Percentiles rank a stretch among this genome's conserved stretches.
These are phyloP conservation scores for Cardamine chenopodiifolia DNA, from an alignment of 345 rosid genomes.

Conservation along the genomic window DNA sequence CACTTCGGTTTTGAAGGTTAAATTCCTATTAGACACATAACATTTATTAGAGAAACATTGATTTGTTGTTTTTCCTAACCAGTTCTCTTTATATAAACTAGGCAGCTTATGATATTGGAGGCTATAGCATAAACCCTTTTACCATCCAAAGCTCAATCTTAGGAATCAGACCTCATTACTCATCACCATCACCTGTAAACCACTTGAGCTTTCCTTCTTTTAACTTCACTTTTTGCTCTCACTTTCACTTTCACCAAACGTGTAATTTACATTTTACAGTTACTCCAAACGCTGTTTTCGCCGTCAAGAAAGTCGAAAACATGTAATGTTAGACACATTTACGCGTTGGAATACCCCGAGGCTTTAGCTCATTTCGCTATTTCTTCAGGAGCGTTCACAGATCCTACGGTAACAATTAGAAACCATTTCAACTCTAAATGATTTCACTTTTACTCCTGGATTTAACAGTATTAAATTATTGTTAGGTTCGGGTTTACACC, in stretches of 20 bases:
- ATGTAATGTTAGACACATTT: slow-evolving; percentile 56
- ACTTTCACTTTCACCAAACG: not conserved
- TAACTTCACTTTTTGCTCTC: not conserved
- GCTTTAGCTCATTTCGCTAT: slow-evolving; percentile 86
- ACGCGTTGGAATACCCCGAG: slow-evolving; percentile 79
- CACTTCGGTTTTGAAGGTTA: slow-evolving; percentile 64
- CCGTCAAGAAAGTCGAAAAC: slow-evolving; percentile 67
- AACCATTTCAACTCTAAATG: not conserved
- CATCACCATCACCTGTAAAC: slow-evolving; percentile 60
- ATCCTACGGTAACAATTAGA: slow-evolving; percentile 57
- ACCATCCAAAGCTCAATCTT: slow-evolving; percentile 68
- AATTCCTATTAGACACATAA: not conserved
- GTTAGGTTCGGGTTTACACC: slow-evolving; percentile 68
- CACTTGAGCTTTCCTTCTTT: not conserved
- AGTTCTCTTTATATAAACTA: slow-evolving; percentile 34
- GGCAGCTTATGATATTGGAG: slow-evolving; percentile 87
- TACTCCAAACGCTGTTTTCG: slow-evolving; percentile 75
- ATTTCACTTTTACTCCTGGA: not conserved
- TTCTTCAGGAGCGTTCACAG: slow-evolving; percentile 72
- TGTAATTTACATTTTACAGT: slow-evolving; percentile 47
- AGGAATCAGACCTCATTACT: slow-evolving; percentile 66
- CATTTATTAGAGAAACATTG: not conserved
- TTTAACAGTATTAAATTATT: not conserved
- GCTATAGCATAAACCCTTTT: slow-evolving; percentile 61
- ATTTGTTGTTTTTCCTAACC: not conserved